phyloP scores from a whole-genome alignment of 306 rosid genomes.

The Astragalus glycyphyllos region DNA sequence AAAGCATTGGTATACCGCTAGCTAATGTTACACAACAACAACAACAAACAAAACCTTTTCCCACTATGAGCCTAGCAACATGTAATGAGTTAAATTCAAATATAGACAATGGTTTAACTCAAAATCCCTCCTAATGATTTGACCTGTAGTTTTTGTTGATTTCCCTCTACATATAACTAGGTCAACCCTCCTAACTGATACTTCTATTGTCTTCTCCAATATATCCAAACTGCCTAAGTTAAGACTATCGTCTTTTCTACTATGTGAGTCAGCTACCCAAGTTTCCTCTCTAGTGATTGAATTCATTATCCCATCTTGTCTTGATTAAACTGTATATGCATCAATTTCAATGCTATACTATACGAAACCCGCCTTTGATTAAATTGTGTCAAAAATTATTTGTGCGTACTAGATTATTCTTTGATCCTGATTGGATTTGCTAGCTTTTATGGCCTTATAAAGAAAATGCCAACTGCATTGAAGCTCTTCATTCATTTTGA shows the following conservation, averaged over 20 bases:
- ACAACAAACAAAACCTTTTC: too few relatives aligned
- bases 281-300: too few relatives aligned
- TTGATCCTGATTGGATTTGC: constrained; percentile 13
- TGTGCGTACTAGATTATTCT: constrained; percentile 11
- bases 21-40: too few relatives aligned
- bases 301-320: background rate
- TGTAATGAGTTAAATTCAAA: background rate
- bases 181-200: background rate
- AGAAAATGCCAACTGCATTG: constrained; percentile 7
- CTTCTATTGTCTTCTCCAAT: background rate
- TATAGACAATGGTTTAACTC: background rate
- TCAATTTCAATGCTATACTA: constrained; percentile 1
- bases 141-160: background rate
- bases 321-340: background rate
- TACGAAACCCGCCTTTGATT: constrained; percentile 23
- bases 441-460: constrained; percentile 15
- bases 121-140: background rate
- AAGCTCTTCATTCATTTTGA: background rate
- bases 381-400: constrained; percentile 3
- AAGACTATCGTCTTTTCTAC: background rate
- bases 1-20: too few relatives aligned
- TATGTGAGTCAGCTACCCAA: too few relatives aligned
- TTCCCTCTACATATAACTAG: background rate
- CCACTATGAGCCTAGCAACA: background rate
- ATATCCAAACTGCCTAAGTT: background rate